A percentile compares a stretch with the other conserved stretches of the same genome.
Evolutionary conservation across 306 rosid genomes (phyloP).

Genomic region (Casuarina glauca): DNA sequence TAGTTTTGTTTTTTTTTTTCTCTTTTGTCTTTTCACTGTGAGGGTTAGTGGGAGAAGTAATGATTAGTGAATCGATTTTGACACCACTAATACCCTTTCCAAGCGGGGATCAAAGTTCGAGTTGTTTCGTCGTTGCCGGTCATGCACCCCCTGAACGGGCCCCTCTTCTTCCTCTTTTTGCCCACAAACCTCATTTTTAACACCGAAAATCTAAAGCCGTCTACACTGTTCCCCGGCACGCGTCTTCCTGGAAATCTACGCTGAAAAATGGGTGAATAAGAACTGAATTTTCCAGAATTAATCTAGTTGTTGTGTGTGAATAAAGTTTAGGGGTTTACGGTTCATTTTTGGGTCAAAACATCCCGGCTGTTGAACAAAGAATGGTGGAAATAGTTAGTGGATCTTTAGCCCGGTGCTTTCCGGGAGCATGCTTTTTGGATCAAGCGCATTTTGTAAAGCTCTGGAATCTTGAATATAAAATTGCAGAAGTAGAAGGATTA

Average conservation of each 20-base stretch:
- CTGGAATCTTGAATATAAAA: constrained; percentile 33
- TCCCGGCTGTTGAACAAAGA: constrained; percentile 31
- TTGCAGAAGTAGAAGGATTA: constrained; percentile 10
- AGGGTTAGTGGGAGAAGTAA: constrained; percentile 62
- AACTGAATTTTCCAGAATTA: too few relatives aligned
- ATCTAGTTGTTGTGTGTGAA: too few relatives aligned
- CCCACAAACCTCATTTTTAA: neutral
- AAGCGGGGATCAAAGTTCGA: constrained; percentile 56
- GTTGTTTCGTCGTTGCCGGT: constrained; percentile 52
- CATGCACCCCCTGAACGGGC: constrained; percentile 40
- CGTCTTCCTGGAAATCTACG: neutral
- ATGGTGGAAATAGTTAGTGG: constrained; percentile 39
- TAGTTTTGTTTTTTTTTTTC: constrained; percentile 7
- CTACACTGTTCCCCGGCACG: neutral
- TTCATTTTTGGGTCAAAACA: neutral
- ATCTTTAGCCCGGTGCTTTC: constrained; percentile 27
- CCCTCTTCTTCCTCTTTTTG: constrained; percentile 26
- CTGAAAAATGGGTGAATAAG: too few relatives aligned
- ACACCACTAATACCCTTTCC: constrained; percentile 42
- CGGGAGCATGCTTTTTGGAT: constrained; percentile 27
- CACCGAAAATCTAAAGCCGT: neutral
- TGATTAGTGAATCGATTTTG: constrained; percentile 66
- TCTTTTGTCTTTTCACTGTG: constrained; percentile 20
- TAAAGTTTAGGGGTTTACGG: neutral
- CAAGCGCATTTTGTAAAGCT: constrained; percentile 20